A percentile compares a stretch with the other conserved stretches of the same genome.
Evolutionary conservation across 768 basidiomycete species (phyloP).

Genomic region (Suillus lakei): DNA sequence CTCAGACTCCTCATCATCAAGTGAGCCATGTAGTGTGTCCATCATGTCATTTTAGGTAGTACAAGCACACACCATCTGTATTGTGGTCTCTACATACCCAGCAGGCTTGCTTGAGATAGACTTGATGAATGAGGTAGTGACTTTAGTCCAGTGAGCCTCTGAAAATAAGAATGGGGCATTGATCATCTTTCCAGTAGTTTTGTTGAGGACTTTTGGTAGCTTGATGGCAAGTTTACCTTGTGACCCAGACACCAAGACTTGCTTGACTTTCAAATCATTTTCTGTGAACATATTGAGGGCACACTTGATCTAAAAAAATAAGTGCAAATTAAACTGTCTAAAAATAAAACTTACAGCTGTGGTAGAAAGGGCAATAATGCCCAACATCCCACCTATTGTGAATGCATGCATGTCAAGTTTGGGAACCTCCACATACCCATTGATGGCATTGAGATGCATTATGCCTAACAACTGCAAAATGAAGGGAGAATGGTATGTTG

Average conservation of each 20-base stretch:
- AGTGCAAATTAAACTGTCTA: no score
- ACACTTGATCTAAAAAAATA: no score
- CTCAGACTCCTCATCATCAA: no score
- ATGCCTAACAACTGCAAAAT: background rate
- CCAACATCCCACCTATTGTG: background rate
- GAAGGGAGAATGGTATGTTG: conserved; percentile 4
- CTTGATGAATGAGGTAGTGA: no score
- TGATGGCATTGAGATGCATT: conserved; percentile 6
- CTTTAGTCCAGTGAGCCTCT: background rate
- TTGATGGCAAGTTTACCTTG: conserved; percentile 1
- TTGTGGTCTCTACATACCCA: no score
- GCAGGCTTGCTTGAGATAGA: no score
- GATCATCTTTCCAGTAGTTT: background rate
- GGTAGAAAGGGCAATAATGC: conserved; percentile 2
- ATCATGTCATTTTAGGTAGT: no score
- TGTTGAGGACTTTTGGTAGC: conserved; percentile 6
- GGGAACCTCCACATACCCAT: conserved; percentile 6
- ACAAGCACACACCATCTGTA: no score
- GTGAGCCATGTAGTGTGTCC: no score
- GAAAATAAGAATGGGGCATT: conserved; percentile 5
- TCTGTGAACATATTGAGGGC: background rate
- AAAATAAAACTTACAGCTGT: no score
- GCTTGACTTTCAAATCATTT: background rate
- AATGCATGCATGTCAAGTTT: background rate
- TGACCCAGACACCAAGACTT: background rate